Evolutionary conservation across 495 filamentous ascomycete species (phyloP).

Genomic region (Aspergillus nanangensis): DNA sequence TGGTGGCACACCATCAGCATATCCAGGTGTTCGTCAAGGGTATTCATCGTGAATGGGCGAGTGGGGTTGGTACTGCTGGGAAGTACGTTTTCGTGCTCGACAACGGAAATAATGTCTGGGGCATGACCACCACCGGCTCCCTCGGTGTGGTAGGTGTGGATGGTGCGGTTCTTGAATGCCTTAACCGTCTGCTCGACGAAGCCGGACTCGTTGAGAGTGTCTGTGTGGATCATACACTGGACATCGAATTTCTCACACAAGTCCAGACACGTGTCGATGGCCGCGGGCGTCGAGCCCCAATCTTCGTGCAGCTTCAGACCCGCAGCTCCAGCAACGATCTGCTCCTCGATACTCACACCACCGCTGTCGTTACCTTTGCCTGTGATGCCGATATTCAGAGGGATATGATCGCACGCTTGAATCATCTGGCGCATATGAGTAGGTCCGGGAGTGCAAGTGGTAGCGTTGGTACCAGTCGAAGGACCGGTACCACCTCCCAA

Average conservation of each 20-base stretch:
- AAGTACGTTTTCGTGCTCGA: slow-evolving; percentile 87
- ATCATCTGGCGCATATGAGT: slow-evolving; percentile 90
- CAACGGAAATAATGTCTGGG: slow-evolving; percentile 93
- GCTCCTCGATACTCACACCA: slow-evolving; percentile 68
- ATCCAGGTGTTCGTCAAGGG: slow-evolving; percentile 93
- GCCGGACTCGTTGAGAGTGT: slow-evolving; percentile 95
- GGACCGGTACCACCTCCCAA: slow-evolving; percentile 94
- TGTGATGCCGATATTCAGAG: slow-evolving; percentile 89
- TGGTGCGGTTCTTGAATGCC: slow-evolving; percentile 84
- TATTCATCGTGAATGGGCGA: slow-evolving; percentile 87
- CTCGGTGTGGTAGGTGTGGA: slow-evolving; percentile 98
- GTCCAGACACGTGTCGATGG: slow-evolving; percentile 83
- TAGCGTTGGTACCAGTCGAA: slow-evolving; percentile 90
- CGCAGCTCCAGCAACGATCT: slow-evolving; percentile 77
- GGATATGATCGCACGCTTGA: slow-evolving; percentile 81
- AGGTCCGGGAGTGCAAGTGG: slow-evolving; percentile 87
- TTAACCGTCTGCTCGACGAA: slow-evolving; percentile 91
- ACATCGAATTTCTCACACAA: slow-evolving; percentile 91
- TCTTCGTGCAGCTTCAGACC: slow-evolving; percentile 97
- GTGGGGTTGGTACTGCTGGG: slow-evolving; percentile 93
- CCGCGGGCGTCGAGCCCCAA: slow-evolving; percentile 90
- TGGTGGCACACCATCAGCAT: slow-evolving; percentile 99
- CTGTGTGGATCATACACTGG: slow-evolving; percentile 95
- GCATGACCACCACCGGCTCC: slow-evolving; percentile 95
- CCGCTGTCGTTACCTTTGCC: slow-evolving; percentile 92